Base-by-base conservation (phyloP, 2,329 filamentous ascomycete species). In the Colletotrichum tanaceti region DNA sequence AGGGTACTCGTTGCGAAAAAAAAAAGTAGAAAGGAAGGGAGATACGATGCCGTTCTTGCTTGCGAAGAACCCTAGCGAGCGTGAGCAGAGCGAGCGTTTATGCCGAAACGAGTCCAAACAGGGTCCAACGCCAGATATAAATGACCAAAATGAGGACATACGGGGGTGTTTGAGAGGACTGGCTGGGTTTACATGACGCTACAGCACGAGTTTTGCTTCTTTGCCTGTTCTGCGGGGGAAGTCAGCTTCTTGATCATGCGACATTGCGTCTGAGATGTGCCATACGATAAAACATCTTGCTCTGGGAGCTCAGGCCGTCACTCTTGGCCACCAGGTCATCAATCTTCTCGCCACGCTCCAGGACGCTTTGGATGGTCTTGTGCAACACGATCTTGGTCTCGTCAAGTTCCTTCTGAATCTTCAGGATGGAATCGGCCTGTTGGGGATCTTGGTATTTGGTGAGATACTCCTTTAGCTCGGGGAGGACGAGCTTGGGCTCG, bases 311-410 rank as follows among this genome's bases (percentile, higher is more conserved):
- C 76, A 99, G 81, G 14, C 91, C 93, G 75, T 97, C 93, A 76
- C 93, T 97, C 89, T 98, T 98, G 72, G 91, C 90, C 53, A 98
- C 95, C 74, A 99, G 82, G 75, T 92, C 93, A 77, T 98, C 95
- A 73, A 99, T 93, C 87, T 98, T 98, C 88, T 98, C 94, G 49
- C 94, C 96, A 71, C 96, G 88, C 84, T 98, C 91, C 76, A 98
- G 80, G 60, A 91, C 90, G 75, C 89, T 92, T 84, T 97, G 92
- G 75, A 97, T 98, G 52, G 96, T 98, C 88, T 98, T 97, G 83
- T 98, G 94, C 75, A 99, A 86, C 68, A 97, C 91, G 77, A 97
- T 94, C 87, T 98, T 98, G 70, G 95, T 98, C 86, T 98, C 94
- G 77, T 98, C 94, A 70, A 99, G 86, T 83, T 99, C 94, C 82